phyloP scores from a whole-genome alignment of 495 filamentous ascomycete species.

The Margaritispora aquatica region DNA sequence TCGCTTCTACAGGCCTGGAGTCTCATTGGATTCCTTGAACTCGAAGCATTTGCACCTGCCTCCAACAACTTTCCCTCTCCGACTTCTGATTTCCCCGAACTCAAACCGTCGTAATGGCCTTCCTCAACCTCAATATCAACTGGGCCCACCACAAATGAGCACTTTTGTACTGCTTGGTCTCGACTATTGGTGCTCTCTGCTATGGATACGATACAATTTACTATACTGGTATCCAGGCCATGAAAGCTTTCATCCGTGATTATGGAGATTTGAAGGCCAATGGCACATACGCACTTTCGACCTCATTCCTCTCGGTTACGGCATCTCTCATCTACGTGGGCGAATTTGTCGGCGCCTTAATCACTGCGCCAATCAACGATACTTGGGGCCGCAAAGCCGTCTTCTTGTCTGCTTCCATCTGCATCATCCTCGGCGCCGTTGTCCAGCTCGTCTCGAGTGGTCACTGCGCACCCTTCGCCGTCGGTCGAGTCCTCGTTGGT shows the following conservation, averaged over 20 bases:
- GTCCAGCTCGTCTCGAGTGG: conserved; percentile 13
- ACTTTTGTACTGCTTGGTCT: conserved; percentile 6
- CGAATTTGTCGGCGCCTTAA: conserved; percentile 19
- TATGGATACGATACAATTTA: conserved; percentile 14
- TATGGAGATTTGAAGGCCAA: conserved; percentile 8
- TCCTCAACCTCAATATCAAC: conserved; percentile 10
- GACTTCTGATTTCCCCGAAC: too few species aligned
- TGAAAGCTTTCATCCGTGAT: conserved; percentile 20
- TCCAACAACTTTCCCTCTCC: too few species aligned
- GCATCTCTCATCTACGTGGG: conserved; percentile 25
- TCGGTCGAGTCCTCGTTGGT: conserved; percentile 22
- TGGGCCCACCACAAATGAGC: conserved; percentile 8
- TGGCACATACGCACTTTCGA: conserved; percentile 4
- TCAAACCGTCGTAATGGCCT: conserved; percentile 1
- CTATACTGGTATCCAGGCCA: conserved; percentile 22
- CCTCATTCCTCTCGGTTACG: conserved; percentile 18
- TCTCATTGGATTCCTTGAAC: too few species aligned
- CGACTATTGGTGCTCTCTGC: conserved; percentile 4
- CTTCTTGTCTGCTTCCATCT: conserved; percentile 20
- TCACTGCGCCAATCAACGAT: conserved; percentile 24
- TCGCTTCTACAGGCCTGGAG: too few species aligned
- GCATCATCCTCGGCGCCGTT: conserved; percentile 19
- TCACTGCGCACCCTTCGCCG: conserved; percentile 9
- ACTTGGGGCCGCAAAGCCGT: conserved; percentile 19
- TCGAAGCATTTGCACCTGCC: too few species aligned